Evolutionary conservation across 2,329 filamentous ascomycete species (phyloP).

Genomic region (Metarhizium robertsii): DNA sequence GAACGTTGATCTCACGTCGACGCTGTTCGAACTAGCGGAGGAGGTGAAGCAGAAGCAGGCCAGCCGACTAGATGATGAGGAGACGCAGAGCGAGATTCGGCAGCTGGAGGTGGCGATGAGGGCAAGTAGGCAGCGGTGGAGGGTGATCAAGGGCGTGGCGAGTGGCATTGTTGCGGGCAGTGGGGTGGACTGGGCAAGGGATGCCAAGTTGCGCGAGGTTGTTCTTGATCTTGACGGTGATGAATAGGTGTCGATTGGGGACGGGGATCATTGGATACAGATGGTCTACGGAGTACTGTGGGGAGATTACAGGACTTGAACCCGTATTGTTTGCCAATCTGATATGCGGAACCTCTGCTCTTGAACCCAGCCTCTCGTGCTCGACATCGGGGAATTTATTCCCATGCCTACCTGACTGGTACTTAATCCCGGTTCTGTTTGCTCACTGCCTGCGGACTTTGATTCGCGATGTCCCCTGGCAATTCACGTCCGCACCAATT

Average conservation of each 20-base stretch:
- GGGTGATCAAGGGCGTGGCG: conserved; percentile 68
- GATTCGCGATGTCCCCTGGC: no score
- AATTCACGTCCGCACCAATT: no score
- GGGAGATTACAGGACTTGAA: neutral
- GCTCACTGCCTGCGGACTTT: no score
- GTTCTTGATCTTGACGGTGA: conserved; percentile 56
- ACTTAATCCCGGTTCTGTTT: no score
- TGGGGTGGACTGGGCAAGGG: conserved; percentile 70
- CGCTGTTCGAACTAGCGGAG: conserved; percentile 54
- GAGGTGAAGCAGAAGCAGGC: conserved; percentile 42
- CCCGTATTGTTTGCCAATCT: no score
- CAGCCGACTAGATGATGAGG: conserved; percentile 43
- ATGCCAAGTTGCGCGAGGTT: conserved; percentile 57
- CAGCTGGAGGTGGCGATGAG: conserved; percentile 50
- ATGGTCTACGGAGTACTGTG: neutral
- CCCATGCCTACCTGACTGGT: no score
- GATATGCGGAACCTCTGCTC: no score
- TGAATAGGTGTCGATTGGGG: neutral
- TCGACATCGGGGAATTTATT: no score
- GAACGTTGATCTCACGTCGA: conserved; percentile 54
- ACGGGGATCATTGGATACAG: neutral
- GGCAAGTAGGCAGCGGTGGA: conserved; percentile 57
- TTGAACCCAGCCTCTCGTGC: no score
- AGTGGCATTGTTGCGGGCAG: conserved; percentile 73
- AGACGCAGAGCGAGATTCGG: conserved; percentile 45